phyloP scores from a whole-genome alignment of 805 yeast species.

The Candida insectorum region DNA sequence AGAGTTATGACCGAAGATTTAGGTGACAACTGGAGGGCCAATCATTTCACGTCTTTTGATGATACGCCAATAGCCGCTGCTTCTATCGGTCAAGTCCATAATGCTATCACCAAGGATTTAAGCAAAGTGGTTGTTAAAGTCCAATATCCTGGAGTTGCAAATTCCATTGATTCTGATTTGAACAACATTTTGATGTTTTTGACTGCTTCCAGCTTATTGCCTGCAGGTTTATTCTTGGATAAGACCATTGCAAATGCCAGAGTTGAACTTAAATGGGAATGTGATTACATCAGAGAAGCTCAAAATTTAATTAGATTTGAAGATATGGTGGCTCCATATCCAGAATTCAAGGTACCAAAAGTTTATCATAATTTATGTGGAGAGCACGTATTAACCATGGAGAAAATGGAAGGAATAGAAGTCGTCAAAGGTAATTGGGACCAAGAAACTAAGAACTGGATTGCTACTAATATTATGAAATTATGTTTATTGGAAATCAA shows the following conservation, averaged over 20 bases:
- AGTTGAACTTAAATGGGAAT: conserved; percentile 93
- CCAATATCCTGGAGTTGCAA: conserved; percentile 95
- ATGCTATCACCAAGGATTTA: conserved; percentile 64
- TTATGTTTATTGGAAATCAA: conserved; percentile 84
- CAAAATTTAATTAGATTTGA: conserved; percentile 66
- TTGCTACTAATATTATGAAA: conserved; percentile 83
- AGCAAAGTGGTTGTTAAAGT: conserved; percentile 88
- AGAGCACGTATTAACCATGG: conserved; percentile 85
- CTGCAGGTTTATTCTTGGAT: conserved; percentile 88
- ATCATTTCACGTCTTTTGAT: conserved; percentile 67
- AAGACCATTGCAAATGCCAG: conserved; percentile 92
- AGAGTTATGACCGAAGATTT: conserved; percentile 68
- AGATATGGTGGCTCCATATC: conserved; percentile 52
- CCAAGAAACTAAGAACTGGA: conserved; percentile 74
- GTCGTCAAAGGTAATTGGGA: conserved; percentile 72
- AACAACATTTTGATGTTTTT: conserved; percentile 78
- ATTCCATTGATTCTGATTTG: conserved; percentile 90
- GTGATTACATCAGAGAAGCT: conserved; percentile 92
- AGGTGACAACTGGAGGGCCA: conserved; percentile 74
- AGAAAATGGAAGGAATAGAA: conserved; percentile 77
- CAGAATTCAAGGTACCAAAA: conserved; percentile 73
- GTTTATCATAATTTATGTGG: conserved; percentile 79
- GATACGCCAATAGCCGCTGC: conserved; percentile 93
- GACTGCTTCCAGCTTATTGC: conserved; percentile 82
- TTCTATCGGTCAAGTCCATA: conserved; percentile 95